Evolutionary conservation across 1,284 basidiomycete species (phyloP).

Genomic region (Cystobasidium sp.): DNA sequence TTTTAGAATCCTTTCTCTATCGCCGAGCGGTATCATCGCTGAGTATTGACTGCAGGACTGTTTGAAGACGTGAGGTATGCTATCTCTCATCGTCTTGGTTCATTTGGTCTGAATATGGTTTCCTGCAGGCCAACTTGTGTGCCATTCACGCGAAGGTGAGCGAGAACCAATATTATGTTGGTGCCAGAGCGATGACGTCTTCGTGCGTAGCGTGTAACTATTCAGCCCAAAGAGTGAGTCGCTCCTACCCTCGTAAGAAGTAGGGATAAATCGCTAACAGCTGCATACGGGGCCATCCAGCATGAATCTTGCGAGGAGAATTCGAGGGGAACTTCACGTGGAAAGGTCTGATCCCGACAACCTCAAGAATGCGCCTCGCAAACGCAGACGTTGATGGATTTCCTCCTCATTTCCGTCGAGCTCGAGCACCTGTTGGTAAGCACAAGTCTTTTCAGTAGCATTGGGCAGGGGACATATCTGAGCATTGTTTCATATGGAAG

Average conservation of each 20-base stretch:
- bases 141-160: slow-evolving; percentile 34
- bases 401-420: no score
- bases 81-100: background rate
- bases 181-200: background rate
- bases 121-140: slow-evolving; percentile 27
- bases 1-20: background rate
- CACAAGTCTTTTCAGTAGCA: no score
- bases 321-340: slow-evolving; percentile 20
- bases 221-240: slow-evolving; percentile 36
- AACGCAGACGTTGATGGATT: background rate
- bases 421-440: no score
- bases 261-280: background rate
- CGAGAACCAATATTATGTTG: background rate
- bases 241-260: no score
- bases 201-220: slow-evolving; percentile 24
- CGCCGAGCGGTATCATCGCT: background rate
- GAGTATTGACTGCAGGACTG: slow-evolving; percentile 11
- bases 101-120: no score
- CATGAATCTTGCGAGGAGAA: slow-evolving; percentile 35
- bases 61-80: slow-evolving; percentile 32
- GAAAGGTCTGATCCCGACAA: background rate
- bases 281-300: background rate
- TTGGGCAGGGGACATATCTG: no score
- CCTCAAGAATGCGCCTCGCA: background rate
- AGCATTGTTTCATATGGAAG: no score